A percentile compares a stretch with the other conserved stretches of the same genome.
phyloP scores from a whole-genome alignment of 495 filamentous ascomycete genomes.

The Cercophora newfieldiana region DNA sequence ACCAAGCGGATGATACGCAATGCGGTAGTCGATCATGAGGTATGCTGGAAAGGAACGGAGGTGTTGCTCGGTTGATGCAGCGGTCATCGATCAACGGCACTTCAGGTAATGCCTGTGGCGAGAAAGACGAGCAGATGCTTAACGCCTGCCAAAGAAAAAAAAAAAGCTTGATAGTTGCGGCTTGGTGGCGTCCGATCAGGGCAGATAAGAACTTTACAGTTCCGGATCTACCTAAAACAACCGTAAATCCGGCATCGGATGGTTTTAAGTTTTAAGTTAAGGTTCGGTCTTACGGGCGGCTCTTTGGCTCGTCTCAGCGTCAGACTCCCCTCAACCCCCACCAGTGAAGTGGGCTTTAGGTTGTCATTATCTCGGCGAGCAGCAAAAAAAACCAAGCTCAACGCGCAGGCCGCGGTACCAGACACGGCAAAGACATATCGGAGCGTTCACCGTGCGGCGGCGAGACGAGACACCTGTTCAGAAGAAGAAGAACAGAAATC shows the following conservation, averaged over 20 bases:
- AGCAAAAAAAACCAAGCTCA: background rate
- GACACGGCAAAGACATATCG: background rate
- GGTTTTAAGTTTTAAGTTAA: background rate
- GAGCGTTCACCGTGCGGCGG: background rate
- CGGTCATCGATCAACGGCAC: background rate
- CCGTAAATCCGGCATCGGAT: background rate
- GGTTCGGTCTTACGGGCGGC: background rate
- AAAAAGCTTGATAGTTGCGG: too few species aligned
- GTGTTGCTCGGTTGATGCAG: background rate
- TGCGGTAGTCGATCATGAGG: background rate
- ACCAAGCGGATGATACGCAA: background rate
- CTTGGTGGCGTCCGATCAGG: too few species aligned
- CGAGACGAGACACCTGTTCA: background rate
- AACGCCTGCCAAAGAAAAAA: background rate
- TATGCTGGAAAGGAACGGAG: background rate
- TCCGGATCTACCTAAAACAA: background rate
- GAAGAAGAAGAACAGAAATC: background rate
- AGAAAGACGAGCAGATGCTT: background rate
- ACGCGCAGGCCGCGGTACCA: background rate
- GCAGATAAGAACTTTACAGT: background rate
- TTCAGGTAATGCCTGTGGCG: background rate
- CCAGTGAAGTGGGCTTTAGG: background rate
- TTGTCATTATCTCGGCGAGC: background rate
- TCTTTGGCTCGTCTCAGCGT: background rate
- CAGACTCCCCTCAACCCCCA: background rate